A percentile compares a stretch with the other conserved stretches of the same genome.
Evolutionary conservation across 2,329 filamentous ascomycete species (phyloP).

Genomic region (Lachnellula arida): DNA sequence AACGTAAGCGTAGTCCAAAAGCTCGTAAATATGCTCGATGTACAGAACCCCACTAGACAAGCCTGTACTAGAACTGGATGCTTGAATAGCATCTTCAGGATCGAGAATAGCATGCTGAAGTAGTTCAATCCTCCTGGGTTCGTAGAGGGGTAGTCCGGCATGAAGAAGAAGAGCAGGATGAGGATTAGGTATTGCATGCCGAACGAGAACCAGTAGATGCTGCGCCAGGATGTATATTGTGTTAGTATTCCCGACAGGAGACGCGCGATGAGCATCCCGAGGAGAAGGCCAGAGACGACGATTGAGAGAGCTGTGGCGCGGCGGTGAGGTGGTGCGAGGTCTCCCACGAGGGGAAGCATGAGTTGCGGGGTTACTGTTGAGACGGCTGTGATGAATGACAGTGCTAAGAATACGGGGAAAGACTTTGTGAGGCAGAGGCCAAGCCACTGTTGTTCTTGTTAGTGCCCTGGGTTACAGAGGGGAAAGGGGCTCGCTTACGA

Average conservation of each 20-base stretch:
- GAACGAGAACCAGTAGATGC: conserved; percentile 74
- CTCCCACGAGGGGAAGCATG: conserved; percentile 77
- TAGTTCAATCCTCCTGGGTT: conserved; percentile 64
- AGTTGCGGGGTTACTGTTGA: conserved; percentile 75
- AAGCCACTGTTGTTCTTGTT: conserved; percentile 47
- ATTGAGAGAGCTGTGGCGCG: conserved; percentile 68
- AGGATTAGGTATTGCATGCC: conserved; percentile 66
- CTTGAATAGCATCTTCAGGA: conserved; percentile 56
- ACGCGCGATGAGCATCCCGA: conserved; percentile 72
- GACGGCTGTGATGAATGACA: conserved; percentile 71
- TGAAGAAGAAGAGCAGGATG: conserved; percentile 60
- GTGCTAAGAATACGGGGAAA: conserved; percentile 59
- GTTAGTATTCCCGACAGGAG: conserved; percentile 71
- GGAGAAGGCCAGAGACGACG: conserved; percentile 68
- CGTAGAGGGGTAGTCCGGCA: conserved; percentile 76
- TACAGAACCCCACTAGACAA: conserved; percentile 61
- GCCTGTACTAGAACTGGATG: conserved; percentile 68
- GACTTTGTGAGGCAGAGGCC: conserved; percentile 64
- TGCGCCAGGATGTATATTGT: conserved; percentile 69
- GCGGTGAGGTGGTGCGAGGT: conserved; percentile 65
- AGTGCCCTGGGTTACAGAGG: neutral
- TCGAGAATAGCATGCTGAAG: conserved; percentile 58
- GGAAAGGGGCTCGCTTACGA: conserved; percentile 44
- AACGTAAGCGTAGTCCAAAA: conserved; percentile 80
- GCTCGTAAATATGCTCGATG: conserved; percentile 56